Evolutionary conservation across 2,329 filamentous ascomycete genomes (phyloP).

Genomic region (Xylariaceae sp.): DNA sequence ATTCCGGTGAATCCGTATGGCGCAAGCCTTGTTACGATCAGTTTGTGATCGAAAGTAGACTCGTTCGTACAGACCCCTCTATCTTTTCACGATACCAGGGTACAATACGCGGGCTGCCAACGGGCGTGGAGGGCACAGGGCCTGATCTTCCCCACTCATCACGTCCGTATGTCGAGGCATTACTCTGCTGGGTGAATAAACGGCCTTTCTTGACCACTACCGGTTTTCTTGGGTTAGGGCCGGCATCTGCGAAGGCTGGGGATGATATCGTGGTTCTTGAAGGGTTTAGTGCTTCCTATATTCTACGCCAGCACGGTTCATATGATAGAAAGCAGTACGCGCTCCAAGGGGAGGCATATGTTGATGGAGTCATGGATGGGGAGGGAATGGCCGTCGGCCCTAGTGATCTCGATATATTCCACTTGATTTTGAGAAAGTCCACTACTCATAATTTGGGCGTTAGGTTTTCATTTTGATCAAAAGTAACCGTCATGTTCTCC

Average conservation of each 20-base stretch:
- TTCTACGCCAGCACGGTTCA: background rate
- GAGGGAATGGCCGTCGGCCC: no score
- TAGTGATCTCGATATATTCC: no score
- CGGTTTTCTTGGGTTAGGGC: conserved; percentile 11
- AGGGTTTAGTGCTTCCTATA: conserved; percentile 10
- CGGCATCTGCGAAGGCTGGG: background rate
- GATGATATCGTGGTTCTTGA: conserved; percentile 5
- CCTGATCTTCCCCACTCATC: conserved; percentile 1
- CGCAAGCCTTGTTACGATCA: conserved; percentile 12
- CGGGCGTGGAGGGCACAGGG: background rate
- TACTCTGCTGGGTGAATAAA: conserved; percentile 12
- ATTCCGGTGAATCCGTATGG: background rate
- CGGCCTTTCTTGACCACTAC: conserved; percentile 4
- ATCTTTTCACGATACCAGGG: conserved; percentile 1
- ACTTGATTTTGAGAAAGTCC: no score
- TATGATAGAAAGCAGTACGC: background rate
- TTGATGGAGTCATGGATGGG: conserved; percentile 10
- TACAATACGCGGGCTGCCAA: background rate
- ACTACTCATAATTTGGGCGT: no score
- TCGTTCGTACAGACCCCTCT: conserved; percentile 1
- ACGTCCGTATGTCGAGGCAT: conserved; percentile 4
- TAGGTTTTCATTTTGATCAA: no score
- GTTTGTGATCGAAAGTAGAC: conserved; percentile 3
- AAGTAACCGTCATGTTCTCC: no score
- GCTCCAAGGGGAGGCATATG: conserved; percentile 11